Base-by-base conservation (phyloP, 345 rosid genomes). In the Brassica incana region DNA sequence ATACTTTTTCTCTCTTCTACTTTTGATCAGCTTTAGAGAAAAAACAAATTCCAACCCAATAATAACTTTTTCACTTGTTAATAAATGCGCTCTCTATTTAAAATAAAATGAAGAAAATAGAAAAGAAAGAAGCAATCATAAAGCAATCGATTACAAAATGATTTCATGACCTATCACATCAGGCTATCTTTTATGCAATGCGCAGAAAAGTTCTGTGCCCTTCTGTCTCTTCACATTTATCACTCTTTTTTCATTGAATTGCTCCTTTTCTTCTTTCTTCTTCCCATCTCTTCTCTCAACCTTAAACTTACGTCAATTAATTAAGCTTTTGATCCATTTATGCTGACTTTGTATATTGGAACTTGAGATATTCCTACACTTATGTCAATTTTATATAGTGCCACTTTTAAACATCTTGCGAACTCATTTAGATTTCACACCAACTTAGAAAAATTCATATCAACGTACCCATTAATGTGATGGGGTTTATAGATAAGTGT, bases 111-210 rank as follows among this genome's bases (percentile, higher is more conserved):
- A 25, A 65, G 56, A 50, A 40, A 48, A 6, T 14, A 33, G 35
- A 43, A 69, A 65, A 38, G 14, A 69, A 23, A 70, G 68, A 23
- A 78, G 81, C 82, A 82, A 82, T 82, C 85, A 82, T 82, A 82
- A 82, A 82, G 85, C 79, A 82, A 82, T 82, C 85, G 85, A 82
- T 82, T 82, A 82, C 85, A 82, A 82, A 82, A 82, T 82, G 82
- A 82, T 82, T 82, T 82, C 79, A 74, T 82, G 77, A 82, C 79
- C 79, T 82, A 64, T 82, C 85, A 82, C 82, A 78, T 82, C 85
- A 82, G 36, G 32, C 82, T 74, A 78, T 78, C 85, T 82, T 82
- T 82, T 82, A 82, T 82, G 74, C 65, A 68, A 72, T 65, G 56
- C 29, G 73, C 85, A 82, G 82, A 77, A 82, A 82, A 78, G 85